A percentile compares a stretch with the other conserved stretches of the same genome.
Evolutionary conservation across 1,284 basidiomycete species (phyloP).

Genomic region (Leccinum pachyderme): DNA sequence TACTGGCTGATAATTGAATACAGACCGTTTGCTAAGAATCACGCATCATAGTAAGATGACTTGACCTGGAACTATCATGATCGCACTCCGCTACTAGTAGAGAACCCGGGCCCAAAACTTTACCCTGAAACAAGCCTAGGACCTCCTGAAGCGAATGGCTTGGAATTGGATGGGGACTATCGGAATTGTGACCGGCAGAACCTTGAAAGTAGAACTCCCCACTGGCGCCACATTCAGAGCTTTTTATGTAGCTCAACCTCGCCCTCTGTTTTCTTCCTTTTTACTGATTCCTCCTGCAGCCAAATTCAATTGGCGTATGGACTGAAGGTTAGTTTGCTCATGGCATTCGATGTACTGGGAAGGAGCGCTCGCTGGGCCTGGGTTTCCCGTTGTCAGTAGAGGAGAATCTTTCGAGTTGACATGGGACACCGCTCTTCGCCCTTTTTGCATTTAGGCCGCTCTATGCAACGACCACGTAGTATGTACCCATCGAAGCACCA

Average conservation of each 20-base stretch:
- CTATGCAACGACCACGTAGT: constrained; percentile 23
- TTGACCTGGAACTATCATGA: background rate
- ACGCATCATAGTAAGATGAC: background rate
- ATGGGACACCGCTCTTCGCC: constrained; percentile 13
- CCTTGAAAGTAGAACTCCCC: too few relatives aligned
- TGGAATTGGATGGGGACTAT: background rate
- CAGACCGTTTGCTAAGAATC: too few relatives aligned
- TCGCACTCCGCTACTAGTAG: background rate
- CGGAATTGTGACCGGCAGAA: background rate
- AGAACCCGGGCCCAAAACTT: too few relatives aligned
- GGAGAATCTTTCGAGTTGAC: constrained; percentile 15
- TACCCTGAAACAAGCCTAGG: too few relatives aligned
- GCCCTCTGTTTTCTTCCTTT: constrained; percentile 5
- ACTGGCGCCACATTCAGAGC: background rate
- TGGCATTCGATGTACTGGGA: background rate
- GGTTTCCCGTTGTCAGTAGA: background rate
- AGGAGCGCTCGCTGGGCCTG: background rate
- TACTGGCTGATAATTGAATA: background rate
- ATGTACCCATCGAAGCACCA: constrained; percentile 35
- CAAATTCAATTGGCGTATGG: constrained; percentile 15
- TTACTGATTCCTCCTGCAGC: constrained; percentile 13
- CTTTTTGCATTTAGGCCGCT: background rate
- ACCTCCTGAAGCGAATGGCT: background rate
- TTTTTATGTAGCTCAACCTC: constrained; percentile 13
- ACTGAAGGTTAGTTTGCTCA: constrained; percentile 11